These are phyloP conservation scores for Pseudofabraea citricarpa DNA, from an alignment of 2,329 filamentous ascomycete species.

Conservation along the genomic window DNA sequence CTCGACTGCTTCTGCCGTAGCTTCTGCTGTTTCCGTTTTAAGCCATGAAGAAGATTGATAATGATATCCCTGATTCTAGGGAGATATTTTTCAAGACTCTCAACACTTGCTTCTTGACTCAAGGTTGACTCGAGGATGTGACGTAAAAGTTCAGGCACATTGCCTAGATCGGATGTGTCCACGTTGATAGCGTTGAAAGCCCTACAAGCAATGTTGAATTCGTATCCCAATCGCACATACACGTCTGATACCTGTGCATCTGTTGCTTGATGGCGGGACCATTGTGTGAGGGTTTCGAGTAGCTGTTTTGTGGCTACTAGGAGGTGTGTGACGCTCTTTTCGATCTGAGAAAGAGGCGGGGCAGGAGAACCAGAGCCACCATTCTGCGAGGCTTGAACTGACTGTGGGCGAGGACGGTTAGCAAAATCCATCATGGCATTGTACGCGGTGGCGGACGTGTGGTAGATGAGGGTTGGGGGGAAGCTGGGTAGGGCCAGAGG, in stretches of 20 bases:
- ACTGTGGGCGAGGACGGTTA: too few relatives aligned
- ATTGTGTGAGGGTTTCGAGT: conserved; percentile 93
- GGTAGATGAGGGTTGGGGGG: not conserved
- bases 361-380: too few relatives aligned
- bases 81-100: conserved; percentile 89
- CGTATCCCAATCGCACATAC: conserved; percentile 94
- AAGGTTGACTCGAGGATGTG: conserved; percentile 92
- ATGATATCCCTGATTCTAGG: conserved; percentile 97
- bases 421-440: too few relatives aligned
- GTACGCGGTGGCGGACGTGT: not conserved
- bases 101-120: conserved; percentile 90
- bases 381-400: conserved; percentile 13
- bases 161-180: conserved; percentile 88
- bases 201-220: conserved; percentile 98
- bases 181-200: conserved; percentile 97
- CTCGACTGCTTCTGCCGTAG: conserved; percentile 60
- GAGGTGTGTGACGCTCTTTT: conserved; percentile 97
- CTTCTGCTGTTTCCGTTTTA: conserved; percentile 96
- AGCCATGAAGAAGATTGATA: conserved; percentile 89
- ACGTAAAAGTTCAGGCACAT: conserved; percentile 86
- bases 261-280: conserved; percentile 88
- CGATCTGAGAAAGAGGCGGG: conserved; percentile 75
- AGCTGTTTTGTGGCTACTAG: conserved; percentile 97
- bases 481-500: not conserved
- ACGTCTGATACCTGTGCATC: conserved; percentile 97